Evolutionary conservation across 176 grass and related monocot species (phyloP), one percentile per base, ranked within the genome.

Genomic region (Saccharum spontaneum): DNA sequence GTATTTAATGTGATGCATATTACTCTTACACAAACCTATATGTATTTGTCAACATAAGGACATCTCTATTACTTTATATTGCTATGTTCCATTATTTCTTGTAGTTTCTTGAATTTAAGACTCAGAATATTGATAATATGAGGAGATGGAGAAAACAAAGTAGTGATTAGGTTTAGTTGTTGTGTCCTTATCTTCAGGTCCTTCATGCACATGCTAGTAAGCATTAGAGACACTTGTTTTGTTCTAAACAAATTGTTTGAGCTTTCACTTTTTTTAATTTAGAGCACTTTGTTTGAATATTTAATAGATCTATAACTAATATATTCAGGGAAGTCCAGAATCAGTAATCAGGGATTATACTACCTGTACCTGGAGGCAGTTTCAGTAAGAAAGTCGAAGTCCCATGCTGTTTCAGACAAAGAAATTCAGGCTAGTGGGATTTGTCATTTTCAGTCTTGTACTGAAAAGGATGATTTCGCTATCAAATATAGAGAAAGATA

Each of bases 361-460:
- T 94, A 98, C 78, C 60, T 98, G 74, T 98, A 93, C 45, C 40
- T 98, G 57, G 93, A 98, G 87, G 91, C 96, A 83, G 76, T 98
- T 85, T 98, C 96, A 52, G 75, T 95, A 33, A 89, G 83, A 87
- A 95, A 93, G 73, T 79, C 76, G 24, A 93, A 90, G 73, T 82
- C 83, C 41, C 65, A 78, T 80, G 86, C 69, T 73, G 48, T 76
- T 88, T 86, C 93, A 75, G 78, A 81, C 11, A 36, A 59, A 71
- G n/a, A 86, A 84, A 90, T 80, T 90, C 71, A 28, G 59, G 68
- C 83, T 46, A 82, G 43, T 49, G 72, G 75, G 82, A 84, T 76
- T 23, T 85, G 54, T 26, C 84, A 78, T 88, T 90, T 89, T 54
- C 69, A 93, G 83, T 40, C 78, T 30, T 95, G 87, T 79, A 90